phyloP scores from a whole-genome alignment of 306 rosid genomes.

The Lathyrus tuberosus region DNA sequence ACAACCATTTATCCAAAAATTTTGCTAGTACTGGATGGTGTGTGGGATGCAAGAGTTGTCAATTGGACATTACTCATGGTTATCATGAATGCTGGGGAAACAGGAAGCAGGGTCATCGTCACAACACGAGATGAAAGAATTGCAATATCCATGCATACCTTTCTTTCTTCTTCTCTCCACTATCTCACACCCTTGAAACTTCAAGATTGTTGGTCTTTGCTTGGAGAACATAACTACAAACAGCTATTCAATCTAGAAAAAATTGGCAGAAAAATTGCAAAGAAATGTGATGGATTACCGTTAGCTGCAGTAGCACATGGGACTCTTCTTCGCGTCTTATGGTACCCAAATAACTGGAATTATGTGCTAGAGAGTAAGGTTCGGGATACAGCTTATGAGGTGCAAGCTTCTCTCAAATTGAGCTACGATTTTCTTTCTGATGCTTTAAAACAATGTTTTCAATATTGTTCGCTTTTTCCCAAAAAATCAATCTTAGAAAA shows the following conservation, averaged over 20 bases:
- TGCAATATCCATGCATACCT: not conserved
- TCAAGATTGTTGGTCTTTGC: constrained; percentile 44
- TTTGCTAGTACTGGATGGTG: constrained; percentile 50
- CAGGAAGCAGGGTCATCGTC: not conserved
- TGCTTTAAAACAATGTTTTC: not conserved
- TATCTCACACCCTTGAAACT: not conserved
- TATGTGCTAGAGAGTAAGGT: not conserved
- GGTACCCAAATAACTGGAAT: not conserved
- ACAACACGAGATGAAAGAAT: constrained; percentile 31
- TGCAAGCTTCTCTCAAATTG: not conserved
- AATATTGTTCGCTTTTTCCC: not conserved
- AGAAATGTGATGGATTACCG: constrained; percentile 50
- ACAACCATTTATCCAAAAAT: not conserved
- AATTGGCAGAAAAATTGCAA: constrained; percentile 40
- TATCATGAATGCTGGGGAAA: not conserved
- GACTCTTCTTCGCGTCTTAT: constrained; percentile 38
- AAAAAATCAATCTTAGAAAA: not conserved
- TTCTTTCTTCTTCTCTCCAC: not conserved
- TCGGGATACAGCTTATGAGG: not conserved
- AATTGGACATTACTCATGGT: constrained; percentile 41
- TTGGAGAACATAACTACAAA: not conserved
- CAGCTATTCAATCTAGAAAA: constrained; percentile 6
- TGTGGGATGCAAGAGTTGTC: constrained; percentile 38
- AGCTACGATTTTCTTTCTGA: not conserved
- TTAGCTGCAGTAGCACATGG: constrained; percentile 49